Conservation (phyloP, 2,329 filamentous ascomycete species). For the Grosmannia huntii region DNA sequence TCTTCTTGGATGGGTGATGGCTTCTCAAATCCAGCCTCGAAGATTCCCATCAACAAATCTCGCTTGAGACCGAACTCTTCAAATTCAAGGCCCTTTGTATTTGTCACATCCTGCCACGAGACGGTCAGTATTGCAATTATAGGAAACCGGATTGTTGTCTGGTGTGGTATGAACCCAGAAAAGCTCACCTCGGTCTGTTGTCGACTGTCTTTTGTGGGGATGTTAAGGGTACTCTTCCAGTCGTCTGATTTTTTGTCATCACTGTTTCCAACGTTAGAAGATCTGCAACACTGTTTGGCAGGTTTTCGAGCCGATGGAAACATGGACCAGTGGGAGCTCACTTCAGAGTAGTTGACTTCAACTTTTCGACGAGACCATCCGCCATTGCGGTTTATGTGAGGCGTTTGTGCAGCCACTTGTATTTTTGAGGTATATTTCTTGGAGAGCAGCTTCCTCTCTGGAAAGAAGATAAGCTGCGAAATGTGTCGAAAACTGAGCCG, state of each 20-base stretch:
- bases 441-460: not conserved
- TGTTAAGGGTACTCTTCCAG: conserved; percentile 62
- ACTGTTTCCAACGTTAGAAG: conserved; percentile 19
- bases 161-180: not conserved
- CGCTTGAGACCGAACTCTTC: conserved; percentile 94
- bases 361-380: conserved; percentile 37
- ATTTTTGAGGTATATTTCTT: not conserved
- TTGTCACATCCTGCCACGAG: conserved; percentile 71
- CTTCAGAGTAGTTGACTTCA: conserved; percentile 36
- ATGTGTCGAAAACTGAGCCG: not conserved
- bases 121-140: not conserved
- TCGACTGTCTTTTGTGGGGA: conserved; percentile 62
- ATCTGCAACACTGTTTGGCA: not conserved
- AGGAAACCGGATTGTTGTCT: not conserved
- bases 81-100: conserved; percentile 94
- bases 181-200: conserved; percentile 63
- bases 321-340: conserved; percentile 9
- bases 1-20: conserved; percentile 99
- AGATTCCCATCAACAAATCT: conserved; percentile 96
- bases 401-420: not conserved
- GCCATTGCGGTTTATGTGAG: conserved; percentile 23
- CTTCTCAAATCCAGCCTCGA: conserved; percentile 97
- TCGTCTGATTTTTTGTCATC: conserved; percentile 43
- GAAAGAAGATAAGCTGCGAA: not conserved
- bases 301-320: not conserved